phyloP scores from a whole-genome alignment of 371 early-diverging fungal genomes.

The Mucor circinelloides region DNA sequence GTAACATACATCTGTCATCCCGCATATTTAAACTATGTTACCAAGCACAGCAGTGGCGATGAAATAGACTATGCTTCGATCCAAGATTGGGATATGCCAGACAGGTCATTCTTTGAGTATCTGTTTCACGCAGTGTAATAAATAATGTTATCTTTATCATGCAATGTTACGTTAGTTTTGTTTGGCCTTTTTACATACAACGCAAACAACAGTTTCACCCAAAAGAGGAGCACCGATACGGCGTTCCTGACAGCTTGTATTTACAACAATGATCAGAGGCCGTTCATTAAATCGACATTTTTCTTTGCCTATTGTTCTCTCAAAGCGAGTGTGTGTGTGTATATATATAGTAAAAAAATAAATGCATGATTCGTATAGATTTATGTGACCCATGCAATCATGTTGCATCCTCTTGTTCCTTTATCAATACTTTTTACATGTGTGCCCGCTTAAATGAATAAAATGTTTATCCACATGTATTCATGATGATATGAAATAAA shows the following conservation, averaged over 20 bases:
- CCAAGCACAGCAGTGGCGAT: conserved; percentile 1
- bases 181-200: neutral
- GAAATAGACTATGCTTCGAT: conserved; percentile 9
- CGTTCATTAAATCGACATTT: neutral
- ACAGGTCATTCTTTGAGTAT: conserved; percentile 34
- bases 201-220: neutral
- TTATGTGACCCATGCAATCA: neutral
- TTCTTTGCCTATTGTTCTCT: neutral
- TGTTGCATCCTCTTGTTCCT: neutral
- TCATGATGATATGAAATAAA: neutral
- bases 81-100: conserved; percentile 25
- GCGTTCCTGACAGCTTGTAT: neutral
- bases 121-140: conserved; percentile 18
- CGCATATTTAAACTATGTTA: conserved; percentile 20
- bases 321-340: neutral
- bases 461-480: neutral
- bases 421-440: neutral
- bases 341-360: neutral
- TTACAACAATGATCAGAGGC: neutral
- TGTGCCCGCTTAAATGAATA: neutral
- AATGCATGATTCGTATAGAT: neutral
- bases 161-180: neutral
- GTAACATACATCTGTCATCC: conserved; percentile 34
- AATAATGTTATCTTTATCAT: neutral
- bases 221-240: neutral